phyloP scores from a whole-genome alignment of 768 basidiomycete genomes.

The Harrya chromipes region DNA sequence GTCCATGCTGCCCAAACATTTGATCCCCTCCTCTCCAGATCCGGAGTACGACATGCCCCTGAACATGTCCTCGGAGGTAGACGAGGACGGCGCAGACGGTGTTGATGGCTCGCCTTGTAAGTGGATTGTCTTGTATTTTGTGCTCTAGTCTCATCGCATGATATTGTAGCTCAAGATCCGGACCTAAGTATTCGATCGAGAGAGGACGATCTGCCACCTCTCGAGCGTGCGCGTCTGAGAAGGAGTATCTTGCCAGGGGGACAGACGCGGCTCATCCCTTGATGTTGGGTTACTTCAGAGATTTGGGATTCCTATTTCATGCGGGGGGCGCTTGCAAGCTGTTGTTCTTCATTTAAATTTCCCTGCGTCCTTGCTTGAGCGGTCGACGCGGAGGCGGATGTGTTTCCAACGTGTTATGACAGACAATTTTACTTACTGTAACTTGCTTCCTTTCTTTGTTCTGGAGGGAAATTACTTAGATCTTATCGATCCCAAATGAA shows the following conservation, averaged over 20 bases:
- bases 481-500: too few species aligned
- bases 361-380: too few species aligned
- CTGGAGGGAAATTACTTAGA: too few species aligned
- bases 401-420: too few species aligned
- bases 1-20: constrained; percentile 66
- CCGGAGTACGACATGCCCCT: constrained; percentile 6
- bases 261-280: constrained; percentile 25
- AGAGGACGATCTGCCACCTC: constrained; percentile 61
- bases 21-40: constrained; percentile 35
- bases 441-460: too few species aligned
- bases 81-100: constrained; percentile 30
- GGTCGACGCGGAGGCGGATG: too few species aligned
- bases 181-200: constrained; percentile 23
- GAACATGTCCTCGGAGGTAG: constrained; percentile 25
- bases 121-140: constrained; percentile 3
- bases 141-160: constrained; percentile 4
- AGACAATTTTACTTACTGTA: too few species aligned
- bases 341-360: too few species aligned
- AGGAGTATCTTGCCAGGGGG: constrained; percentile 35
- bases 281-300: neutral
- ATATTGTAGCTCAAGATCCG: constrained; percentile 20
- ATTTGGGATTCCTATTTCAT: neutral
- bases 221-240: constrained; percentile 67
- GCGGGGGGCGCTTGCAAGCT: too few species aligned
- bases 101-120: constrained; percentile 21